Percentiles rank a stretch among this genome's conserved stretches.
These are phyloP conservation scores for Lentinula novae-zelandiae DNA, from an alignment of 1,284 basidiomycete genomes.

Conservation along the genomic window DNA sequence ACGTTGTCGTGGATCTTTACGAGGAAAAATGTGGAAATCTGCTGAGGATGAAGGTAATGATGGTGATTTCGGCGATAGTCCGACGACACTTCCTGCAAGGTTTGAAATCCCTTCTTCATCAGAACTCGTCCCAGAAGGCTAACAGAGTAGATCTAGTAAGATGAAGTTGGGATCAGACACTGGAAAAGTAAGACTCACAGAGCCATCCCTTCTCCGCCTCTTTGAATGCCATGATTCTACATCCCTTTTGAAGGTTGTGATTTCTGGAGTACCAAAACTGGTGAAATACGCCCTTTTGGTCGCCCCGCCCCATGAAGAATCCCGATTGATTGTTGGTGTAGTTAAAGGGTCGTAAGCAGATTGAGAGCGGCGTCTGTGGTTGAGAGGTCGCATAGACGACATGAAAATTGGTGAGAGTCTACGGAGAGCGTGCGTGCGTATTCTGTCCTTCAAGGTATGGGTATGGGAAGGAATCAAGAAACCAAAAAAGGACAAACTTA, in stretches of 20 bases:
- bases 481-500: neutral
- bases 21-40: conserved; percentile 54
- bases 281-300: conserved; percentile 43
- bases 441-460: neutral
- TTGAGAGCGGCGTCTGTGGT: conserved; percentile 51
- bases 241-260: conserved; percentile 43
- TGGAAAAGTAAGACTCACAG: conserved; percentile 32
- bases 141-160: conserved; percentile 10
- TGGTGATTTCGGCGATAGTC: conserved; percentile 22
- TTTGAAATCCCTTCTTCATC: conserved; percentile 9
- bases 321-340: conserved; percentile 26
- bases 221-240: conserved; percentile 51
- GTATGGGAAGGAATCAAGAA: neutral
- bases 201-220: conserved; percentile 45
- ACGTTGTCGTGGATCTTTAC: conserved; percentile 20
- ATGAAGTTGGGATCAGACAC: neutral
- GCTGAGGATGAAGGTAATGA: conserved; percentile 51
- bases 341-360: conserved; percentile 45
- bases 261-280: conserved; percentile 21
- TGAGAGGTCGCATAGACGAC: conserved; percentile 28
- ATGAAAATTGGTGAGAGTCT: neutral
- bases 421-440: neutral
- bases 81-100: neutral
- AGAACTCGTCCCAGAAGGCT: conserved; percentile 16
- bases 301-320: conserved; percentile 35